Evolutionary conservation across 805 yeast species (phyloP).

Genomic region (Metschnikowia sp.): DNA sequence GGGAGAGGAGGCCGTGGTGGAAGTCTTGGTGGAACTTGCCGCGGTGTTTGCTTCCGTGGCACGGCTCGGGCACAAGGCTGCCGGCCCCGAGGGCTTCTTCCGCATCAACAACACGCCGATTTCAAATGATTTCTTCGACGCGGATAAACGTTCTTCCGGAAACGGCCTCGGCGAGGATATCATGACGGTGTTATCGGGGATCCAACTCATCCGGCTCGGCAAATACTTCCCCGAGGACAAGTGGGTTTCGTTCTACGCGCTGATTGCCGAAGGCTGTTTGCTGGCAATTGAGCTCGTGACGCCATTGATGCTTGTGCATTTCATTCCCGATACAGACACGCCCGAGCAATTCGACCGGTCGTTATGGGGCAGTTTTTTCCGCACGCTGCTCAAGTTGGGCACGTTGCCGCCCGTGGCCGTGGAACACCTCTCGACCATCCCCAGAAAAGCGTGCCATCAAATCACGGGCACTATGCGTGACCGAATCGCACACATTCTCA

Average conservation of each 20-base stretch:
- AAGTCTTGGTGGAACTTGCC: constrained; percentile 65
- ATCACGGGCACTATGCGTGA: constrained; percentile 63
- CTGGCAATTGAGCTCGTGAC: constrained; percentile 51
- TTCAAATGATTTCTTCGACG: constrained; percentile 39
- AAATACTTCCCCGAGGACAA: constrained; percentile 62
- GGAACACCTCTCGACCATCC: constrained; percentile 68
- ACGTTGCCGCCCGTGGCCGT: constrained; percentile 66
- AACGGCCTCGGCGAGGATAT: constrained; percentile 44
- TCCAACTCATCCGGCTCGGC: constrained; percentile 50
- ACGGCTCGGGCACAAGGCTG: constrained; percentile 43
- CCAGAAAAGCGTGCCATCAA: constrained; percentile 64
- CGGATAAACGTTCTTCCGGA: constrained; percentile 38
- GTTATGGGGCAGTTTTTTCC: constrained; percentile 68
- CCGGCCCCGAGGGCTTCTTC: constrained; percentile 42
- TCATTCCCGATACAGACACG: constrained; percentile 50
- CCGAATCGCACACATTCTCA: constrained; percentile 52
- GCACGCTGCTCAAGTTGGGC: constrained; percentile 53
- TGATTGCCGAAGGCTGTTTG: constrained; percentile 54
- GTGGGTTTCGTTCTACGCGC: constrained; percentile 69
- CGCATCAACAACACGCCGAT: constrained; percentile 34
- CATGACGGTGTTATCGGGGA: constrained; percentile 43
- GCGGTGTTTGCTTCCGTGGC: constrained; percentile 57
- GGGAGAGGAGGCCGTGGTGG: constrained; percentile 65
- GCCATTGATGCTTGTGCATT: constrained; percentile 46
- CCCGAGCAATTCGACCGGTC: constrained; percentile 54